Conservation (phyloP, 345 rosid genomes). For the Citrus mangshanensis region DNA sequence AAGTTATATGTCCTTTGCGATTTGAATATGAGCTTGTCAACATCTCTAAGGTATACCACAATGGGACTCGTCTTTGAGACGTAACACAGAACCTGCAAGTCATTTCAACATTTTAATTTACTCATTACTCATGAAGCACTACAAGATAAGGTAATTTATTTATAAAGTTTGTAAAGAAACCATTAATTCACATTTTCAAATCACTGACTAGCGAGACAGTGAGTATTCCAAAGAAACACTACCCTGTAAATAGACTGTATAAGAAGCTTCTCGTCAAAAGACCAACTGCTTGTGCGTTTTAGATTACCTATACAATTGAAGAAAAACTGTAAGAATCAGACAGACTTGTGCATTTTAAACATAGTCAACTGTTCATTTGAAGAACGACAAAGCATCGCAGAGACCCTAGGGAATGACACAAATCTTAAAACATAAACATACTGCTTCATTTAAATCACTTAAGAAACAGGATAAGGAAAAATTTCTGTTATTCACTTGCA, state of each 20-base stretch:
- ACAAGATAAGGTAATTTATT: neutral
- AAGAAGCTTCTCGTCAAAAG: conserved; percentile 83
- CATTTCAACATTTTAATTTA: neutral
- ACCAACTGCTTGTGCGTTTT: conserved; percentile 65
- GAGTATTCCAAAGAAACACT: conserved; percentile 1
- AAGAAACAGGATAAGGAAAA: neutral
- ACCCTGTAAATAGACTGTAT: conserved; percentile 87
- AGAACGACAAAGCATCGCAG: neutral
- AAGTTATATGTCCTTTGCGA: conserved; percentile 67
- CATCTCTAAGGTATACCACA: conserved; percentile 81
- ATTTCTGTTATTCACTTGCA: neutral
- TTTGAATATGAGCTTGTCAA: conserved; percentile 56
- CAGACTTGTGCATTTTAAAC: neutral
- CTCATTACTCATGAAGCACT: neutral
- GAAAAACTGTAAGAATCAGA: neutral
- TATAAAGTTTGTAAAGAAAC: neutral
- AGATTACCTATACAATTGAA: conserved; percentile 42
- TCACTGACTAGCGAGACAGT: neutral
- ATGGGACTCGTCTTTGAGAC: conserved; percentile 76
- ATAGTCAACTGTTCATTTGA: neutral
- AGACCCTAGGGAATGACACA: neutral
- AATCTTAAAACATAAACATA: neutral
- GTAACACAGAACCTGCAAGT: conserved; percentile 62
- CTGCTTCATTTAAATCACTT: neutral
- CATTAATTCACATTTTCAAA: neutral